These are phyloP conservation scores for Coriolopsis trogii DNA, from an alignment of 1,284 basidiomycete species.

Conservation along the genomic window DNA sequence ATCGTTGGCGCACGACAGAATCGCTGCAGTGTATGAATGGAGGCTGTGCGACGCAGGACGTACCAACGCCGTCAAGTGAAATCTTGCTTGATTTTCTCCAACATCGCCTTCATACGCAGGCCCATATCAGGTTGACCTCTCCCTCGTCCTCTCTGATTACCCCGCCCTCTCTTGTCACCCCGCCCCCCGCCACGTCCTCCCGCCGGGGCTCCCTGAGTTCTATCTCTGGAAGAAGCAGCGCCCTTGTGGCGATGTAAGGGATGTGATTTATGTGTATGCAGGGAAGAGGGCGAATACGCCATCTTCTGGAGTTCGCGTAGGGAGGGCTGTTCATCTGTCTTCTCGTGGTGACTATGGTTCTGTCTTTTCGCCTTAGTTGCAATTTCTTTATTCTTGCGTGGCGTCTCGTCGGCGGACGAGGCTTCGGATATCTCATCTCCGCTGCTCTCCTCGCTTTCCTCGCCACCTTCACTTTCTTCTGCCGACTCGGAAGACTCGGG, in stretches of 20 bases:
- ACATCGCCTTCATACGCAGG: constrained; percentile 75
- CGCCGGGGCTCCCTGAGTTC: constrained; percentile 16
- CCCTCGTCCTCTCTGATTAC: constrained; percentile 23
- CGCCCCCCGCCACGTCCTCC: constrained; percentile 20
- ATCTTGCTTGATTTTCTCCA: constrained; percentile 75
- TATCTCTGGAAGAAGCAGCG: constrained; percentile 13
- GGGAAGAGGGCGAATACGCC: constrained; percentile 61
- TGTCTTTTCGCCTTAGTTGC: constrained; percentile 2
- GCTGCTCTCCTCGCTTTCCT: constrained; percentile 17
- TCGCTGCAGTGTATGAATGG: too few species aligned
- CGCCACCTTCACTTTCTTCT: background rate
- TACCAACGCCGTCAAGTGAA: constrained; percentile 35
- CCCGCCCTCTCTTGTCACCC: constrained; percentile 16
- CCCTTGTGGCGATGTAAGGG: constrained; percentile 38
- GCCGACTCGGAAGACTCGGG: constrained; percentile 4
- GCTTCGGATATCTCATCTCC: constrained; percentile 22
- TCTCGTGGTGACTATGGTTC: background rate
- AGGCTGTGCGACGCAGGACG: background rate
- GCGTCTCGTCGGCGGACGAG: constrained; percentile 15
- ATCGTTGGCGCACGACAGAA: too few species aligned
- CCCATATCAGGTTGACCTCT: constrained; percentile 77
- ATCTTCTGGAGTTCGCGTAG: constrained; percentile 60
- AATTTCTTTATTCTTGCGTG: constrained; percentile 1
- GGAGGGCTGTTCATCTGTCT: constrained; percentile 13
- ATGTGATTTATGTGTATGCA: constrained; percentile 59